phyloP scores from a whole-genome alignment of 176 grass and related monocot species.

The Microstegium vimineum region DNA sequence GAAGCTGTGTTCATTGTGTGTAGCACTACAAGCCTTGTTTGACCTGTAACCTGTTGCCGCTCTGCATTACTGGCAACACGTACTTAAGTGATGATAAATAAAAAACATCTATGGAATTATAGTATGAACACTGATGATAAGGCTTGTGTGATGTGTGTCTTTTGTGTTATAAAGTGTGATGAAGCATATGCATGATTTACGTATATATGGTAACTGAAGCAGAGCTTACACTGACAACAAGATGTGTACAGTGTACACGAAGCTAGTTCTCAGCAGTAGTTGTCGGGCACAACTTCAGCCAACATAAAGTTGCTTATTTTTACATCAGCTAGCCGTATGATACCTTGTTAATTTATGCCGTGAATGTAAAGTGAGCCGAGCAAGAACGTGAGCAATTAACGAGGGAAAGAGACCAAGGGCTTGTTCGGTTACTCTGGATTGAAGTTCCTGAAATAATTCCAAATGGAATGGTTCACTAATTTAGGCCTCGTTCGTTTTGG shows the following conservation, averaged over 20 bases:
- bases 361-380: neutral
- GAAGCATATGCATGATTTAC: neutral
- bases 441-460: no score
- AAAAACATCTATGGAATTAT: constrained; percentile 19
- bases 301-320: no score
- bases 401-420: neutral
- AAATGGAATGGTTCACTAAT: no score
- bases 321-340: no score
- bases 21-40: neutral
- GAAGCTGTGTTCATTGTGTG: neutral
- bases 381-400: neutral
- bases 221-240: neutral
- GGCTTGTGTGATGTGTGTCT: neutral
- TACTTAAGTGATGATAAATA: constrained; percentile 38
- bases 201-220: neutral
- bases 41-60: neutral
- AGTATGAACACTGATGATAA: neutral
- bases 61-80: neutral
- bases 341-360: neutral
- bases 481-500: no score
- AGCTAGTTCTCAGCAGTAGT: no score
- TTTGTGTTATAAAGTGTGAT: neutral
- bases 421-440: no score
- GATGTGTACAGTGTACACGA: neutral
- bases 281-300: no score